phyloP scores from a whole-genome alignment of 192 early-diverging fungal genomes.

The Coemansia sp. region DNA sequence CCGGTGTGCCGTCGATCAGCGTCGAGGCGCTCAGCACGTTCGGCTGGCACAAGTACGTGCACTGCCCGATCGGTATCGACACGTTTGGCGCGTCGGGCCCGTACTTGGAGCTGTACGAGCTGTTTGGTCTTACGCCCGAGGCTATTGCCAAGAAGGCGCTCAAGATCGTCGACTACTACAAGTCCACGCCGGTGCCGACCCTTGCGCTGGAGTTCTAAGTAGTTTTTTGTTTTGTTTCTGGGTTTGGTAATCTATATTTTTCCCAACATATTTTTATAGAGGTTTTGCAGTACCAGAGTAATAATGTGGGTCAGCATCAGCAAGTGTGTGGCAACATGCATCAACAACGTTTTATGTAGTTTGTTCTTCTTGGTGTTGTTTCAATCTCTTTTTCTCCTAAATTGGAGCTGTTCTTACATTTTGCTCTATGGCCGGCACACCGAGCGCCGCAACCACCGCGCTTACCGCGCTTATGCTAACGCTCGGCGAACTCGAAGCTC shows the following conservation, averaged over 20 bases:
- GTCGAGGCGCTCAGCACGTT: conserved; percentile 85
- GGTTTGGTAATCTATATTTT: too few relatives aligned
- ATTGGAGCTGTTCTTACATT: not conserved
- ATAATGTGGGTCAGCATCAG: too few relatives aligned
- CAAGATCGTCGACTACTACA: conserved; percentile 76
- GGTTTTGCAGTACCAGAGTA: too few relatives aligned
- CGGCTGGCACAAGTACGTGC: conserved; percentile 92
- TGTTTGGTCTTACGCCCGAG: conserved; percentile 81
- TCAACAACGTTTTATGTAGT: too few relatives aligned
- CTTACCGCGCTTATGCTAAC: conserved; percentile 16
- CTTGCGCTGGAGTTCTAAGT: conserved; percentile 40
- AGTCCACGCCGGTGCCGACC: conserved; percentile 43
- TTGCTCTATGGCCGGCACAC: conserved; percentile 16
- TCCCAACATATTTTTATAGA: too few relatives aligned
- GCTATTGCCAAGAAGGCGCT: conserved; percentile 72
- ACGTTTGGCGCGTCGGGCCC: conserved; percentile 88
- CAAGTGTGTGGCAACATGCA: too few relatives aligned
- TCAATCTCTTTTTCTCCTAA: not conserved
- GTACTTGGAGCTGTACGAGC: conserved; percentile 77
- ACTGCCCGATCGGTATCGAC: conserved; percentile 84
- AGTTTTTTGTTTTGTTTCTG: not conserved
- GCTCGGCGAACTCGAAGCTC: conserved; percentile 26
- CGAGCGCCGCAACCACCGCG: conserved; percentile 21
- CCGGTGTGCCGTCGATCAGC: conserved; percentile 79
- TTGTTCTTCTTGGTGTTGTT: not conserved